Evolutionary conservation across 352 stramenopile genomes (phyloP).

Genomic region (Phytophthora hibernalis): DNA sequence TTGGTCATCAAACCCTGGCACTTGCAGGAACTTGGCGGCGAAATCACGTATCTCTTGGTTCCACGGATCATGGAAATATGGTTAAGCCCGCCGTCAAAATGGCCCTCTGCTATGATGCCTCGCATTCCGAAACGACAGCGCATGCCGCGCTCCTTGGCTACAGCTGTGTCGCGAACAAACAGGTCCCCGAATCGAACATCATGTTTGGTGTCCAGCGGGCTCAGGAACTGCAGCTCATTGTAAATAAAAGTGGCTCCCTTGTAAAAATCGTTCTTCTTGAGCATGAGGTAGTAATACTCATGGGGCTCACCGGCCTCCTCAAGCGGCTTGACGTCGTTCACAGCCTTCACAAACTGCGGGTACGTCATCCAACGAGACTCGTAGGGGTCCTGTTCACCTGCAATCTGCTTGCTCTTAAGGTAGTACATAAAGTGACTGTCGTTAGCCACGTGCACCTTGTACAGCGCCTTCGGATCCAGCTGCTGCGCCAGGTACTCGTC

Average conservation of each 20-base stretch:
- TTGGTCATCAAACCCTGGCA: slow-evolving; percentile 79
- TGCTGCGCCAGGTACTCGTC: slow-evolving; percentile 72
- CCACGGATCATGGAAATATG: slow-evolving; percentile 93
- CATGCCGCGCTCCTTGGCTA: slow-evolving; percentile 56
- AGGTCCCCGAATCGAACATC: slow-evolving; percentile 54
- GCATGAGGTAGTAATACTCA: slow-evolving; percentile 69
- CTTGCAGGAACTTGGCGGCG: slow-evolving; percentile 87
- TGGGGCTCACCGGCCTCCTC: slow-evolving; percentile 23
- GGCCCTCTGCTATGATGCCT: slow-evolving; percentile 93
- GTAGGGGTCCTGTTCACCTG: slow-evolving; percentile 51
- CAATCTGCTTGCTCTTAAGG: slow-evolving; percentile 47
- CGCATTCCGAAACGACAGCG: slow-evolving; percentile 92
- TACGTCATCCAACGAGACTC: slow-evolving; percentile 68
- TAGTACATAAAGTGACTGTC: slow-evolving; percentile 97
- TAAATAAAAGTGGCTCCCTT: slow-evolving; percentile 62
- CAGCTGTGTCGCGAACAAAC: slow-evolving; percentile 52
- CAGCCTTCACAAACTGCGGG: slow-evolving; percentile 52
- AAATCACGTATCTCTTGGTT: slow-evolving; percentile 93
- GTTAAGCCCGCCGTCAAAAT: slow-evolving; percentile 95
- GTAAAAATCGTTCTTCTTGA: slow-evolving; percentile 57
- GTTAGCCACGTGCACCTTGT: slow-evolving; percentile 79
- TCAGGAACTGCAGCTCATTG: slow-evolving; percentile 93
- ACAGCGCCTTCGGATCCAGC: slow-evolving; percentile 44
- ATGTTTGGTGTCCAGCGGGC: slow-evolving; percentile 82
- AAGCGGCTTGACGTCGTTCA: slow-evolving; percentile 33